Base-by-base conservation (phyloP, 2,329 filamentous ascomycete species). In the Falciphora oryzae region DNA sequence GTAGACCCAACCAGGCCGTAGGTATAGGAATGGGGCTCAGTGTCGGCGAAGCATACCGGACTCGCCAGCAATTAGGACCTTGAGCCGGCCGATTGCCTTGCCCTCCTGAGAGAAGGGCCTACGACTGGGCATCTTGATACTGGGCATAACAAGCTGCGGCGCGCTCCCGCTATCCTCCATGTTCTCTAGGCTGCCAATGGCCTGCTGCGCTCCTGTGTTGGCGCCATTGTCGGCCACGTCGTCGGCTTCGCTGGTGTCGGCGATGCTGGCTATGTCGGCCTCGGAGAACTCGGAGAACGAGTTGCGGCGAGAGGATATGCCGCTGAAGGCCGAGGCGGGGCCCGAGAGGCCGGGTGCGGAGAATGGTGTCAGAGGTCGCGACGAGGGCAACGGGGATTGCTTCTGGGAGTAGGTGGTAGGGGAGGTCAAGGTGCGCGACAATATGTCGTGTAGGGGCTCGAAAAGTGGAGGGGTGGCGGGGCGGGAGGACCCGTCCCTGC, bases 101-200 rank as follows among this genome's bases (percentile, higher is more conserved):
- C 95, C 95, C 60, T 85, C 85, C n/a, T 90, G 87, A 0, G 95
- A 97, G 75, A 98, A 98, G 0, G 93, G 93, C 63, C 93, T 85
- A 62, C 95, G 87, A 66, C 87, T 90, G 4, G 95, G 94, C 85
- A 99, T 95, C 67, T 86, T 88, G 71, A 99, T 89, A 72, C 93
- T 97, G 6, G 95, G 95, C 95, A 99, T 99, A 66, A 99, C 91
- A n/a, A 99, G 83, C 75, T 98, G 93, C 29, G 90, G 89, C 57
- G 80, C 82, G 67, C 75, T 80, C 61, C 78, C 77, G 66, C 81
- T 73, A 84, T 88, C 71, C 67, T 76, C 69, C 74, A 79, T 74
- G 59, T 27, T 67, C 63, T 56, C 57, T 7, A n/a, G 2, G 6
- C 18, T 22, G 22, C 7, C 22, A 53, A 11, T 22, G 44, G 44